Evolutionary conservation across 2,329 filamentous ascomycete species (phyloP).

Genomic region (Fusarium penzigii): DNA sequence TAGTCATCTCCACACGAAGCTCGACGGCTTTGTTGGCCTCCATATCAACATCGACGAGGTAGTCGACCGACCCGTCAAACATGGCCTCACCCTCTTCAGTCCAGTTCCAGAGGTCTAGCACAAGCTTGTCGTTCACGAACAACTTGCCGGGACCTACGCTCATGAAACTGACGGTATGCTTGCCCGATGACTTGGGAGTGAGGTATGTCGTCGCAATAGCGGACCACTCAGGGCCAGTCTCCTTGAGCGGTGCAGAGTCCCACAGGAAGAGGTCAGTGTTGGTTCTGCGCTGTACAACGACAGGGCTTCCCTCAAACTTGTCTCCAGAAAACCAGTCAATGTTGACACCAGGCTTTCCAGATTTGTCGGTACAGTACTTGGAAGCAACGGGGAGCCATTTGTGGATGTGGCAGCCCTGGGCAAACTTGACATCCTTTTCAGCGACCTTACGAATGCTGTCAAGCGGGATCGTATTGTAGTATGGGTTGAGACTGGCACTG

Average conservation of each 20-base stretch:
- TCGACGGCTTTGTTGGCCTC: slow-evolving; percentile 60
- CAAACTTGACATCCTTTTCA: slow-evolving; percentile 58
- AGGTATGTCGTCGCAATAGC: slow-evolving; percentile 62
- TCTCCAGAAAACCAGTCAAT: slow-evolving; percentile 68
- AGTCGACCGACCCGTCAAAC: slow-evolving; percentile 68
- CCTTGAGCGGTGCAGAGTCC: slow-evolving; percentile 64
- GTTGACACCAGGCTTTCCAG: slow-evolving; percentile 60
- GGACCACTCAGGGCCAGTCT: slow-evolving; percentile 65
- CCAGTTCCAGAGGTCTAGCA: slow-evolving; percentile 69
- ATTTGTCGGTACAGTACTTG: slow-evolving; percentile 30
- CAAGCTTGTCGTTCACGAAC: slow-evolving; percentile 59
- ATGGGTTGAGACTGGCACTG: slow-evolving; percentile 68
- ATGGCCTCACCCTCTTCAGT: slow-evolving; percentile 69
- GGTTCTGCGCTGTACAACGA: slow-evolving; percentile 57
- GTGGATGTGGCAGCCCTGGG: slow-evolving; percentile 36
- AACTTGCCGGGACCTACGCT: slow-evolving; percentile 65
- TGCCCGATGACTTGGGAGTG: slow-evolving; percentile 59
- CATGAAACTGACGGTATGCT: slow-evolving; percentile 68
- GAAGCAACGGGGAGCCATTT: slow-evolving; percentile 32
- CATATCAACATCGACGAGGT: slow-evolving; percentile 61
- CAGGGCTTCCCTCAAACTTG: slow-evolving; percentile 58
- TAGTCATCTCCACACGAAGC: slow-evolving; percentile 53
- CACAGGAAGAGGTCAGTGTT: slow-evolving; percentile 71
- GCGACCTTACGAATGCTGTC: slow-evolving; percentile 60
- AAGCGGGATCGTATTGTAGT: slow-evolving; percentile 63